Percentiles rank a stretch among this genome's conserved stretches.
Conservation (phyloP, 345 rosid species). For the Rhodomyrtus tomentosa region DNA sequence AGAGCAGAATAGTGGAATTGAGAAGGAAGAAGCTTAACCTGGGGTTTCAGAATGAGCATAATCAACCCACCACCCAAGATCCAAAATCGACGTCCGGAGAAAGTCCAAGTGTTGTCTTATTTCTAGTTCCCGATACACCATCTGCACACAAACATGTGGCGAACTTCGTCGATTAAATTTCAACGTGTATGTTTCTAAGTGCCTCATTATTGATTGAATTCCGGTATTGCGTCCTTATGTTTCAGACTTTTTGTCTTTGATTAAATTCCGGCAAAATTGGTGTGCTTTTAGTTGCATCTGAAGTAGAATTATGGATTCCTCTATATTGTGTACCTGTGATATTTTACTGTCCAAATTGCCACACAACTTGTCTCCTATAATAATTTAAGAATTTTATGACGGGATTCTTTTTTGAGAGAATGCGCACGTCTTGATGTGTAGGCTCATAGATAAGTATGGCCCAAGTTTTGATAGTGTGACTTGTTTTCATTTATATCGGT, state of each 20-base stretch:
- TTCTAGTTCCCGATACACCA: slow-evolving; percentile 54
- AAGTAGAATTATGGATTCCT: too few species aligned
- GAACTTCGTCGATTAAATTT: slow-evolving; percentile 22
- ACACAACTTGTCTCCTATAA: too few species aligned
- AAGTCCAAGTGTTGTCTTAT: slow-evolving; percentile 62
- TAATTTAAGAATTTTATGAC: not conserved
- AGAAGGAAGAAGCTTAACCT: slow-evolving; percentile 39
- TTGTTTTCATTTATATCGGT: too few species aligned
- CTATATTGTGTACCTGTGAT: too few species aligned
- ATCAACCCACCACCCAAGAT: slow-evolving; percentile 86
- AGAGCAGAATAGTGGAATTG: not conserved
- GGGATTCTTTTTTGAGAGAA: not conserved
- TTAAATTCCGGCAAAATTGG: too few species aligned
- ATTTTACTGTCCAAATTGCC: too few species aligned
- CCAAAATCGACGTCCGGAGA: slow-evolving; percentile 66
- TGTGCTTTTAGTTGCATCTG: too few species aligned
- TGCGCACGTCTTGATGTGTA: not conserved
- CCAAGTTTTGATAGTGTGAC: too few species aligned
- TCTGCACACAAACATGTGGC: slow-evolving; percentile 71
- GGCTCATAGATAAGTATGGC: not conserved
- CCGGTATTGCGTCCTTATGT: too few species aligned
- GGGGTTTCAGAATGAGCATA: slow-evolving; percentile 69
- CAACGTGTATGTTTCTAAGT: too few species aligned
- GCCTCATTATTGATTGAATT: too few species aligned
- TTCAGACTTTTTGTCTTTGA: too few species aligned